Evolutionary conservation across 2,329 filamentous ascomycete genomes (phyloP), one percentile per base, ranked within the genome.

Genomic region (Ophiognomonia clavigignenti-juglandacearum): DNA sequence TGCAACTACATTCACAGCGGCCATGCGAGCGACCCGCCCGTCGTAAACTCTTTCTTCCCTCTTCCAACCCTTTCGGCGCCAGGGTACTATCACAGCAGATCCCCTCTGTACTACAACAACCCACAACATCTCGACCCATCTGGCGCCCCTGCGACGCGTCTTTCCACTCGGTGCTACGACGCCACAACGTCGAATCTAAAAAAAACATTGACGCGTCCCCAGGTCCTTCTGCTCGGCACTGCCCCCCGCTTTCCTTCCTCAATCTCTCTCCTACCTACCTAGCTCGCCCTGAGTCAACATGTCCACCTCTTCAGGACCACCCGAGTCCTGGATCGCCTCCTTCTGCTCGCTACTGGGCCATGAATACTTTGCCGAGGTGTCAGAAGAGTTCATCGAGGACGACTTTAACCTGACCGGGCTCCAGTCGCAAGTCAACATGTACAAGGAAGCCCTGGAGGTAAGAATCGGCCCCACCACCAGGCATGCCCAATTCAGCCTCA

Each of bases 301-400:
- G 78, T 82, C 78, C 57, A 76, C 76, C 45, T 80, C 78, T 42
- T 82, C 78, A 45, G 78, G 75, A 45, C 68, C 75, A 24, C 77
- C 78, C 53, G 93, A 98, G 74, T 95, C 91, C 47, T 98, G 93
- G 93, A 97, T 98, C 72, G 86, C 89, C 54, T 95, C 91, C 49
- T 98, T 96, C 68, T 98, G 93, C 74, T 90, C 88, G 32, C 76
- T 97, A 38, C 80, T 97, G 51, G 93, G 93, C 53, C 93, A 98
- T 66, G 93, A 98, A 69, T 98, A 97, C 72, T 98, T 98, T 68
- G 93, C 93, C 53, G 93, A 98, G 73, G 92, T 98, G 42, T 93
- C 89, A 38, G 93, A 98, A 70, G 93, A 98, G 62, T 98, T 98
- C 61, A 97, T 98, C 63, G 93, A 98, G 68, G 93, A 98, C 82